Evolutionary conservation across 352 stramenopile species (phyloP), one percentile per base, ranked within the genome.

Genomic region (Pilasporangium apinafurcum): DNA sequence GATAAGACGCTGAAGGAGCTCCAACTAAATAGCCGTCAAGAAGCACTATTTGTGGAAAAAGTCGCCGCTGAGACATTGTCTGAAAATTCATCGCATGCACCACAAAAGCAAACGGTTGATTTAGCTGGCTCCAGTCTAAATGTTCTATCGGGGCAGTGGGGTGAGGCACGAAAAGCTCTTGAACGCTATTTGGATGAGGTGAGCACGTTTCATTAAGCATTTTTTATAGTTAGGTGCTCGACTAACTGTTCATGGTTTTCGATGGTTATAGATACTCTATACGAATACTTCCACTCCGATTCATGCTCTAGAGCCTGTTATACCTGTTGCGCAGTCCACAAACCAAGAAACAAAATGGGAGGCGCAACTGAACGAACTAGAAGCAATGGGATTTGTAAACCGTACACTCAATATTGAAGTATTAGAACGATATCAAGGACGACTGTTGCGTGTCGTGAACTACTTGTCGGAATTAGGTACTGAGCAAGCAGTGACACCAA

Each of bases 371-470:
- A 46, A 14, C 3, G 76, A 91, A 34, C 64, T 91, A 5, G 66
- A 74, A 17, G 48, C 50, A 12, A 88, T 91, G 73, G 80, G 80
- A 3, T 94, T 94, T 45, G 67, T 60, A 16, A 66, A 92, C 51
- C 59, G 56, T 25, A 40, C 62, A 6, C 51, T 83, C 17, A 92
- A 89, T 47, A 57, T 91, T 12, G 48, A 78, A 29, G 54, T 90
- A 32, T 65, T 92, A 5, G 80, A 91, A 40, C 73, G 73, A 27
- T 92, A 94, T 50, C 80, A 91, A 47, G 80, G 80, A 10, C 73
- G 83, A 1, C 46, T 94, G 41, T 50, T 92, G 22, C 73, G 80
- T n/a, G 80, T 91, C 3, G 78, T 94, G 24, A 92, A 92, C 34
- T 86, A 73, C 38, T 50, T 94, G 37, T 89, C 80, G 8, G 80